phyloP scores from a whole-genome alignment of 2,329 filamentous ascomycete genomes.

The Sporothrix brasiliensis region DNA sequence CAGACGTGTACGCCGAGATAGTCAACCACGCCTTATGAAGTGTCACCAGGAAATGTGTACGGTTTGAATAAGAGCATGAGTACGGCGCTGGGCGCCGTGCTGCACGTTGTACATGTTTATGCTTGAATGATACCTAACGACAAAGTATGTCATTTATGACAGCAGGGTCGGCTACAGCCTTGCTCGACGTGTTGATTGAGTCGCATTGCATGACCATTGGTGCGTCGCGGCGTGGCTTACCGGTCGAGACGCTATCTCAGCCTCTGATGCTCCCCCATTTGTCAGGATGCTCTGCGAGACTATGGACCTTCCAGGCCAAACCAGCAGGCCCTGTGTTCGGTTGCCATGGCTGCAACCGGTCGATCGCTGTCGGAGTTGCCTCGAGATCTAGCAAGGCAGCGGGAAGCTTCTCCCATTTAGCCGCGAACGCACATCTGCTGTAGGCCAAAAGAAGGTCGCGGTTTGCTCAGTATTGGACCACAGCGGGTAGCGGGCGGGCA shows the following conservation, averaged over 20 bases:
- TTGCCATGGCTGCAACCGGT: background rate
- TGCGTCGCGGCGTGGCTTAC: too few species aligned
- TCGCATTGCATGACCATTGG: too few species aligned
- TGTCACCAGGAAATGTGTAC: background rate
- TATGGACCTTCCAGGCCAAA: background rate
- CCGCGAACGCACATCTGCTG: background rate
- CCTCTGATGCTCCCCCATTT: too few species aligned
- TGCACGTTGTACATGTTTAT: background rate
- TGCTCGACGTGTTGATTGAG: too few species aligned
- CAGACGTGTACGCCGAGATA: slow-evolving; percentile 88
- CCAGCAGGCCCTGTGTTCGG: background rate
- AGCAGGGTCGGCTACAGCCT: too few species aligned
- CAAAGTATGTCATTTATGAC: too few species aligned
- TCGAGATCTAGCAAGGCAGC: background rate
- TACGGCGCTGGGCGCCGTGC: background rate
- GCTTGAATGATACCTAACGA: too few species aligned
- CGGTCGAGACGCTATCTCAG: too few species aligned
- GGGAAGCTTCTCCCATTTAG: background rate
- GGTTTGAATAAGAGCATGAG: background rate
- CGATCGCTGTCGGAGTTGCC: background rate
- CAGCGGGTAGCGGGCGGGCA: background rate
- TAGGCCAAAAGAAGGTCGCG: background rate
- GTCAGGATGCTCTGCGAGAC: too few species aligned
- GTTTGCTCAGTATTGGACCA: background rate
- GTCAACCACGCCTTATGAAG: slow-evolving; percentile 77